These are phyloP conservation scores for Bipolaris sorokiniana DNA, from an alignment of 2,329 filamentous ascomycete species.

Conservation along the genomic window DNA sequence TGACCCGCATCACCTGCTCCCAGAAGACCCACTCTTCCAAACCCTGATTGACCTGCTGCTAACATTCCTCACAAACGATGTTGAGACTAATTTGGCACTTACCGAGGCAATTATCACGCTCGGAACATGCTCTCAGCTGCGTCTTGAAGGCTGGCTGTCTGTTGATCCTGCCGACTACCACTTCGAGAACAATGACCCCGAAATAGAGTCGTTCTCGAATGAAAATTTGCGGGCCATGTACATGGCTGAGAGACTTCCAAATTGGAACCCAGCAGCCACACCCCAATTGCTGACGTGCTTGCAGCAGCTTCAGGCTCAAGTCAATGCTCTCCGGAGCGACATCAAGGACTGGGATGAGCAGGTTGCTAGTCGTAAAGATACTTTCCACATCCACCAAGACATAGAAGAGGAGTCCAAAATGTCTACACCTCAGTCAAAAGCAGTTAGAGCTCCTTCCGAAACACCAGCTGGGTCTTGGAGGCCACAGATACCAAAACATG, in stretches of 20 bases:
- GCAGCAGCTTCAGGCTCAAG: conserved; percentile 50
- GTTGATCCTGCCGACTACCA: conserved; percentile 65
- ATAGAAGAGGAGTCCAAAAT: conserved; percentile 50
- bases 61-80: conserved; percentile 85
- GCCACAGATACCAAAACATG: conserved; percentile 46
- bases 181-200: conserved; percentile 36
- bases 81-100: conserved; percentile 87
- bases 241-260: conserved; percentile 45
- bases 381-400: conserved; percentile 56
- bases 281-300: conserved; percentile 54
- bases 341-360: conserved; percentile 57
- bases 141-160: conserved; percentile 88
- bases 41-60: conserved; percentile 67
- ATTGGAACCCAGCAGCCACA: conserved; percentile 44
- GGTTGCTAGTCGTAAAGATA: conserved; percentile 56
- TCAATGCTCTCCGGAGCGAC: conserved; percentile 51
- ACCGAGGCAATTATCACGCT: conserved; percentile 84
- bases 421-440: conserved; percentile 36
- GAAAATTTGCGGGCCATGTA: conserved; percentile 43
- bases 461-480: conserved; percentile 41
- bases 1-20: conserved; percentile 64
- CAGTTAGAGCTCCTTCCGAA: conserved; percentile 35
- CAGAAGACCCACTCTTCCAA: conserved; percentile 65
- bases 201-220: conserved; percentile 33
- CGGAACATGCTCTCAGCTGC: conserved; percentile 82